Evolutionary conservation across 2,329 filamentous ascomycete genomes (phyloP).

Genomic region (Albifimbria verrucaria): DNA sequence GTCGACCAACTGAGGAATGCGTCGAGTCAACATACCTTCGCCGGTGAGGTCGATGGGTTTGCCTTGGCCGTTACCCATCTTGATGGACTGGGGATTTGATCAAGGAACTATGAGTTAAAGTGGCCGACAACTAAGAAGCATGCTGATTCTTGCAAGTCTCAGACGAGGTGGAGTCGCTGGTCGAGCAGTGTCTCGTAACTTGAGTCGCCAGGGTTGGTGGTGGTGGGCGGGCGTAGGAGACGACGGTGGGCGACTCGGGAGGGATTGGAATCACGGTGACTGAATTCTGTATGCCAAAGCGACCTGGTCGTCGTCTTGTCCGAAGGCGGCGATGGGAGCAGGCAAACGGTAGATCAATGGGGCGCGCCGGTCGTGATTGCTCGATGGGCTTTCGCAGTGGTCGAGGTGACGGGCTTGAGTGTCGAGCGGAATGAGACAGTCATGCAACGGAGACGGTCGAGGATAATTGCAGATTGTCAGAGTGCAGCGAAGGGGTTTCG

Average conservation of each 20-base stretch:
- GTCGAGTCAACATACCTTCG: conserved; percentile 62
- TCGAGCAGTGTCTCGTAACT: neutral
- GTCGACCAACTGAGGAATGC: no score
- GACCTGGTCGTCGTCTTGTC: no score
- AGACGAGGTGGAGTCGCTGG: neutral
- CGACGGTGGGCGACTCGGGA: no score
- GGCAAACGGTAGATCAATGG: no score
- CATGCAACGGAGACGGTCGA: neutral
- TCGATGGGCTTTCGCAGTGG: neutral
- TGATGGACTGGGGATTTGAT: conserved; percentile 17
- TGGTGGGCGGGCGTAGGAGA: neutral
- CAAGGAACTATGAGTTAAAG: conserved; percentile 21
- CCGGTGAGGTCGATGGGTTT: conserved; percentile 91
- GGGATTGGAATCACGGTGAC: no score
- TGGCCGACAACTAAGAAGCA: conserved; percentile 17
- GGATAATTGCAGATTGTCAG: neutral
- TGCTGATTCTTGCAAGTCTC: neutral
- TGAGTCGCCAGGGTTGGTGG: neutral
- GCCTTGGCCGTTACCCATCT: conserved; percentile 93
- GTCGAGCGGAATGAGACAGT: neutral
- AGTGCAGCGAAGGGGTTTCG: neutral
- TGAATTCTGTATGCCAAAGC: no score
- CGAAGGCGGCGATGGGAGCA: no score
- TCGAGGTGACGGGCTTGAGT: neutral
- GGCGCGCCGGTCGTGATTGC: no score